Conservation (phyloP, 2,329 filamentous ascomycete genomes). For the Colletotrichum plurivorum region DNA sequence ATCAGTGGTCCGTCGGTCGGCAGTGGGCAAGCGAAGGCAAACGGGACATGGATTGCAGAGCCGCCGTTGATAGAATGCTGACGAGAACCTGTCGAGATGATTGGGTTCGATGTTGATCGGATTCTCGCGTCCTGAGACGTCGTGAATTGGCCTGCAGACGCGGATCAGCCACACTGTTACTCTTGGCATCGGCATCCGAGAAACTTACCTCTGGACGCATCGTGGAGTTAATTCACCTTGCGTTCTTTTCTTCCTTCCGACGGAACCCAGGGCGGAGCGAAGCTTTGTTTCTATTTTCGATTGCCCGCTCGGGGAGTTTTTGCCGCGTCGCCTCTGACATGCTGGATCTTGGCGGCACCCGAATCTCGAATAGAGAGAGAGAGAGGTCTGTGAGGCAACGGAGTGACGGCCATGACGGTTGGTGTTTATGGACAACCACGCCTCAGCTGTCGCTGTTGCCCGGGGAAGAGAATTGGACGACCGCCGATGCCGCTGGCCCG, state of each 20-base stretch:
- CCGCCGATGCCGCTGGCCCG: no score
- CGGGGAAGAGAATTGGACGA: no score
- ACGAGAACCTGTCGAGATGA: not conserved
- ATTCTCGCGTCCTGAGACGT: constrained; percentile 6
- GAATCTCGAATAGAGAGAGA: no score
- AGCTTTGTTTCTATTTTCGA: constrained; percentile 10
- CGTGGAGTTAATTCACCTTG: not conserved
- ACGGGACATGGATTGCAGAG: not conserved
- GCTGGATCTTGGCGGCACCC: not conserved
- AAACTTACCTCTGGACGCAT: not conserved
- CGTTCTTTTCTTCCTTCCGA: no score
- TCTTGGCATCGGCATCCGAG: constrained; percentile 12
- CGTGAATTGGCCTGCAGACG: constrained; percentile 3
- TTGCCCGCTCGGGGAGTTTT: not conserved
- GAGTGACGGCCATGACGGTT: no score
- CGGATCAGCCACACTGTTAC: constrained; percentile 25
- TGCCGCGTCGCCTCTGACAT: not conserved
- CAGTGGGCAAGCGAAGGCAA: not conserved
- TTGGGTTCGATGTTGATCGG: not conserved
- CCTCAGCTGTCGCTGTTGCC: no score
- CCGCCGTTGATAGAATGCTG: not conserved
- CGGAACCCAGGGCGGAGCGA: no score
- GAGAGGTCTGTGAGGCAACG: no score
- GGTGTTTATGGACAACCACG: no score
- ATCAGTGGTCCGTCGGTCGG: not conserved